These are phyloP conservation scores for Symbiodinium pilosum DNA, from an alignment of 73 alveolate genomes.

Conservation along the genomic window DNA sequence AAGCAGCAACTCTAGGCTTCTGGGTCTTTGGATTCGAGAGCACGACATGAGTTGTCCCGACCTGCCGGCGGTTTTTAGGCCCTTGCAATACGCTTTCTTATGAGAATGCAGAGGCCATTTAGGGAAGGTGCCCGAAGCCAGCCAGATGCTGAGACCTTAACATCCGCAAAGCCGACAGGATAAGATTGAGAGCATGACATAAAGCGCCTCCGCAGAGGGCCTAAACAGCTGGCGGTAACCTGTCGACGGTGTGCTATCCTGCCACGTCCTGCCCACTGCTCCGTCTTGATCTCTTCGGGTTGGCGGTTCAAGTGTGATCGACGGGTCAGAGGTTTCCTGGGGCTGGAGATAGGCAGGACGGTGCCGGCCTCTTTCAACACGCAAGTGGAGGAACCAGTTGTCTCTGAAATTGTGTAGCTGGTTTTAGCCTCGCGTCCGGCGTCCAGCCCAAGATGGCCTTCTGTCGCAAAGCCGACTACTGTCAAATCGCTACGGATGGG, in stretches of 20 bases:
- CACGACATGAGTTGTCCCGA: neutral
- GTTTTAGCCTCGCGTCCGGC: neutral
- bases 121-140: too few relatives aligned
- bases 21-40: neutral
- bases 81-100: too few relatives aligned
- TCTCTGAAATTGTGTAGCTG: conserved; percentile 10
- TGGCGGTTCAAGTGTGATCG: neutral
- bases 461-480: too few relatives aligned
- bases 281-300: too few relatives aligned
- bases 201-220: neutral
- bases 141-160: too few relatives aligned
- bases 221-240: neutral
- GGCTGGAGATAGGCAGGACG: conserved; percentile 5
- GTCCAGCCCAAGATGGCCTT: too few relatives aligned
- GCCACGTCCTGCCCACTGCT: too few relatives aligned
- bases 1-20: neutral
- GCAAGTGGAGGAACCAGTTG: conserved; percentile 21
- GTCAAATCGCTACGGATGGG: too few relatives aligned
- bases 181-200: neutral
- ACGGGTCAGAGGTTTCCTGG: neutral
- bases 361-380: neutral
- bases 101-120: too few relatives aligned
- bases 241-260: neutral
- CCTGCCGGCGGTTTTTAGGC: neutral
- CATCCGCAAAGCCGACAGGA: too few relatives aligned